phyloP scores from a whole-genome alignment of 352 stramenopile genomes.

The Pythium rhizo-oryzae region DNA sequence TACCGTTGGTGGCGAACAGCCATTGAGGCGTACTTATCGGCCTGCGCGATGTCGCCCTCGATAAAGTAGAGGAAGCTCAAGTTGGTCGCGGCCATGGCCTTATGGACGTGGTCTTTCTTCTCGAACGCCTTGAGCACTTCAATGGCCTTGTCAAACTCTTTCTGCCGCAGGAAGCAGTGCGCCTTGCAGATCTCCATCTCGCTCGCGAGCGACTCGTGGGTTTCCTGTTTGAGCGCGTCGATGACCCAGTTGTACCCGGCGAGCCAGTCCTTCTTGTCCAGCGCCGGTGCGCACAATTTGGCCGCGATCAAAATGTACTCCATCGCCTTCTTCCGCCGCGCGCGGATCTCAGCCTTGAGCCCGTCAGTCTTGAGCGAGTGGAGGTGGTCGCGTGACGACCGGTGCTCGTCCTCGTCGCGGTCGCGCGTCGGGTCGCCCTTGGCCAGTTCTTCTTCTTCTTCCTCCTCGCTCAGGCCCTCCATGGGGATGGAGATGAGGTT shows the following conservation, averaged over 20 bases:
- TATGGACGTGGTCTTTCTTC: constrained; percentile 94
- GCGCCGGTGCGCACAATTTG: constrained; percentile 91
- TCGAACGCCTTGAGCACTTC: constrained; percentile 95
- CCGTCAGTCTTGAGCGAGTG: constrained; percentile 69
- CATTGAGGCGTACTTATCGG: constrained; percentile 92
- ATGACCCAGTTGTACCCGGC: constrained; percentile 95
- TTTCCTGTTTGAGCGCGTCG: constrained; percentile 89
- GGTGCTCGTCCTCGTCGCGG: constrained; percentile 41
- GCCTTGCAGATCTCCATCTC: constrained; percentile 92
- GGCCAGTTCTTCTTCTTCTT: constrained; percentile 80
- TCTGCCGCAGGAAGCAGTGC: constrained; percentile 91
- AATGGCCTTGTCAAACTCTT: constrained; percentile 94
- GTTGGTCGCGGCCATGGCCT: constrained; percentile 95
- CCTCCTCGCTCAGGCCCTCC: constrained; percentile 81
- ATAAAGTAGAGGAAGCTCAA: constrained; percentile 98
- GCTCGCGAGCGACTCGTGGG: constrained; percentile 90
- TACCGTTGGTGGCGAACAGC: constrained; percentile 94
- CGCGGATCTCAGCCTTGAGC: constrained; percentile 79
- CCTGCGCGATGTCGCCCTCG: constrained; percentile 89
- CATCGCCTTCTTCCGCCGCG: constrained; percentile 75
- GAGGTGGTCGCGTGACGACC: constrained; percentile 52
- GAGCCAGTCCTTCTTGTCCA: constrained; percentile 94
- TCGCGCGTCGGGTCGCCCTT: constrained; percentile 34
- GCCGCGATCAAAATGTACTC: constrained; percentile 94
- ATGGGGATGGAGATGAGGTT: constrained; percentile 92